A percentile compares a stretch with the other conserved stretches of the same genome.
phyloP scores from a whole-genome alignment of 805 yeast species.

The Schizosaccharomyces octosporus region DNA sequence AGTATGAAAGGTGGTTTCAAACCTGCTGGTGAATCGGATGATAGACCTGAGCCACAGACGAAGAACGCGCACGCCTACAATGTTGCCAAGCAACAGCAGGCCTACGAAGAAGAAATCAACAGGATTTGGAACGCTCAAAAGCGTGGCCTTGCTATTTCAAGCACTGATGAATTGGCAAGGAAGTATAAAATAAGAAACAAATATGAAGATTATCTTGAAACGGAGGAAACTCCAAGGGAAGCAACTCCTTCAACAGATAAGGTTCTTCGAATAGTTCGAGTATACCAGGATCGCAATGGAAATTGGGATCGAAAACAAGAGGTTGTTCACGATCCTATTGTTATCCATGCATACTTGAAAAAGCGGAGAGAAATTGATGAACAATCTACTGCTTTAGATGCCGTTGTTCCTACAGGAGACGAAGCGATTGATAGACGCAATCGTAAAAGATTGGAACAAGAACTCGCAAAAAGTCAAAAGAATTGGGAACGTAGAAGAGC shows the following conservation, averaged over 20 bases:
- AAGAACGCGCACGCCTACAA: constrained; percentile 46
- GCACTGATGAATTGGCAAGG: background rate
- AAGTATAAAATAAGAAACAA: background rate
- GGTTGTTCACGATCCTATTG: constrained; percentile 58
- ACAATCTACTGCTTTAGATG: constrained; percentile 42
- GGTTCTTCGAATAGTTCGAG: constrained; percentile 43
- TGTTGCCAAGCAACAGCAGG: constrained; percentile 65
- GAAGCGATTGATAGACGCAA: constrained; percentile 59
- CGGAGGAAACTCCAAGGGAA: background rate
- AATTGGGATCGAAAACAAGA: constrained; percentile 61
- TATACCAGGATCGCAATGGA: constrained; percentile 64
- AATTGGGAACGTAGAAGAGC: constrained; percentile 43
- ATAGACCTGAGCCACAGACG: constrained; percentile 12
- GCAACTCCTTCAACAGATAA: constrained; percentile 11
- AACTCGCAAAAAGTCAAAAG: constrained; percentile 58
- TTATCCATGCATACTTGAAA: constrained; percentile 61
- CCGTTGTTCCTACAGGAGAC: constrained; percentile 54
- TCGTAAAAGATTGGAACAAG: constrained; percentile 54
- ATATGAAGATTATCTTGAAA: background rate
- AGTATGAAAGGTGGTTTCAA: constrained; percentile 87
- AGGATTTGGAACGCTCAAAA: constrained; percentile 79
- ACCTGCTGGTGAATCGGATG: constrained; percentile 18
- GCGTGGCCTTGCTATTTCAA: constrained; percentile 20
- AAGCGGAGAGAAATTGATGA: constrained; percentile 44
- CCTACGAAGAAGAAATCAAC: constrained; percentile 72